Evolutionary conservation across 2,329 filamentous ascomycete genomes (phyloP).

Genomic region (Neofusicoccum sp.): DNA sequence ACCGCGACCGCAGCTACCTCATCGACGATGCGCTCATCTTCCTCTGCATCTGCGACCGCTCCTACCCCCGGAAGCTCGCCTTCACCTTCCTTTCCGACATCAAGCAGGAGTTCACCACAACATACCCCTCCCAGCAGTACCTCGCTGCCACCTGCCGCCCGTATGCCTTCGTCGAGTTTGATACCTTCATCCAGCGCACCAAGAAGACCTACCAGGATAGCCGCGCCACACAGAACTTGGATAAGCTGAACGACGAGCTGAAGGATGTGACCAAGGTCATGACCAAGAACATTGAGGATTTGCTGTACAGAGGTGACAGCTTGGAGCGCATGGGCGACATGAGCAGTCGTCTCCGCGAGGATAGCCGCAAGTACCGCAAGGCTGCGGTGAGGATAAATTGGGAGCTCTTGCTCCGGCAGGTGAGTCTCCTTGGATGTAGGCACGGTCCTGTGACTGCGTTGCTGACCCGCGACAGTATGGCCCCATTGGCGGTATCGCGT

Average conservation of each 20-base stretch:
- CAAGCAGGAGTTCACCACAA: conserved; percentile 82
- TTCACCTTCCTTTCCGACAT: conserved; percentile 98
- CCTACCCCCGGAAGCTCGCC: conserved; percentile 95
- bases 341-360: conserved; percentile 80
- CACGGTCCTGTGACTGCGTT: neutral
- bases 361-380: conserved; percentile 89
- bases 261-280: conserved; percentile 98
- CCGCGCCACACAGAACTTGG: conserved; percentile 85
- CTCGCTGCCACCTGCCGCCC: conserved; percentile 74
- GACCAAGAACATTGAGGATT: conserved; percentile 99
- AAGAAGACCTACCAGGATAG: conserved; percentile 93
- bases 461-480: conserved; percentile 62
- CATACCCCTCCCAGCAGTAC: conserved; percentile 73
- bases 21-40: conserved; percentile 83
- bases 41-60: conserved; percentile 87
- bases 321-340: conserved; percentile 97
- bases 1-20: conserved; percentile 63
- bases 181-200: conserved; percentile 91
- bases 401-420: conserved; percentile 91
- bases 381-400: conserved; percentile 96
- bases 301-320: conserved; percentile 90
- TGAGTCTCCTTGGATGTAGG: conserved; percentile 33
- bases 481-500: conserved; percentile 75
- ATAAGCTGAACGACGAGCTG: conserved; percentile 94
- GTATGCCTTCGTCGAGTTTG: conserved; percentile 97